Evolutionary conservation across 2,329 filamentous ascomycete species (phyloP), one percentile per base, ranked within the genome.

Genomic region (Aspergillus sp.): DNA sequence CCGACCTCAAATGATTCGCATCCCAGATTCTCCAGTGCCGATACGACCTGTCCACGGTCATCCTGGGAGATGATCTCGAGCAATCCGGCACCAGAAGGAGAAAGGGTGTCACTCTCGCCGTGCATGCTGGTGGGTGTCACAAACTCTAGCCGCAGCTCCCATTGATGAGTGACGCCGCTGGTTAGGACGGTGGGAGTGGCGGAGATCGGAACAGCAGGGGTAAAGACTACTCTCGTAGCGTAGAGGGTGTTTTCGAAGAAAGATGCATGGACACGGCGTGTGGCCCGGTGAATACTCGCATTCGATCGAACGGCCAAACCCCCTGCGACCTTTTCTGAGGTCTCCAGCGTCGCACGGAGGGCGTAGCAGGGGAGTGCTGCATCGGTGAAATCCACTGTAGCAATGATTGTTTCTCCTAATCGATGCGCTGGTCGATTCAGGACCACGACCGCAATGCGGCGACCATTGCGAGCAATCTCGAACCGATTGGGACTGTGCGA

Each of bases 171-270:
- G 3, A 98, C 80, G 2, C 90, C 90, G 51, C 82, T 94, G 0
- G 93, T 98, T 41, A 94, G 79, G 56, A 98, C 94, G 53, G 93
- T 89, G 0, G 93, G 93, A 1, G 90, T 95, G 0, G 88, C 89
- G 9, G 77, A 77, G 12, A 85, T 78, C 0, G 93, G 93, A 42
- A 98, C 89, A 0, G 87, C 85, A 0, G 89, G 86, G 6, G 77
- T 83, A 59, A 97, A 96, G 5, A 86, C 81, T 26, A 91, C 76
- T 43, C 88, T 78, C 5, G 85, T 79, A 2, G 89, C 82, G 63
- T 86, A 96, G 3, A 97, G 74, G 0, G 88, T 85, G 30, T 86
- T 88, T 64, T 95, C 89, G 27, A 87, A 88, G 29, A 82, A 80
- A 7, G 82, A 82, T 0, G 83, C 85, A 64, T 95, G 82, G 2